Evolutionary conservation across 176 grass and related monocot species (phyloP), one percentile per base, ranked within the genome.

Genomic region (Ensete glaucum): DNA sequence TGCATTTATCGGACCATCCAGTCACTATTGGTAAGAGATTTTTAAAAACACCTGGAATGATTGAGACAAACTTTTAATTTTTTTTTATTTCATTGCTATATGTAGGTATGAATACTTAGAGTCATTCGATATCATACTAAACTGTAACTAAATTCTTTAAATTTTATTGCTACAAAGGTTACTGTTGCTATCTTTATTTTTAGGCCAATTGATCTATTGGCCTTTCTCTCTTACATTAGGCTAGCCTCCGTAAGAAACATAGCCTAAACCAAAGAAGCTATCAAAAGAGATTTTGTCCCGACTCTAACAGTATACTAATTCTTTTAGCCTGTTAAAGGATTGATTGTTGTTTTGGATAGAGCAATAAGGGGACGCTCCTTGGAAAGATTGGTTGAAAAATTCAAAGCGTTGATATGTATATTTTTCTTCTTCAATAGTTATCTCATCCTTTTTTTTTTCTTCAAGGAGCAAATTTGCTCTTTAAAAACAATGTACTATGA

Each of bases 61-160:
- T 24, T 24, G 1, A 1, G 24, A 24, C 24, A 24, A 24, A 24
- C 24, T 24, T 24, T 1, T 24, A 1, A 24, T 24, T 24, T 24
- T 24, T 15, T 0, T 72, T 72, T 9, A 1, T 26, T 53, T 72
- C 54, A 10, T 24, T 23, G 50, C 19, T 53, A 26, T 71, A 49
- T 74, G 62, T 52, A 98, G 94, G 94, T 98, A 98, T 7, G 94
- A 93, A 53, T 98, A 93, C 76, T 81, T 98, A 78, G 90, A 98
- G 75, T 87, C 48, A 88, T 98, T 69, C 83, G 90, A 62, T 51
- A 65, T 52, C 76, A 85, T 76, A 19, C 82, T 58, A 63, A 51
- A 26, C 84, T 91, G 54, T 84, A 73, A 50, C 88, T 90, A 49
- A 85, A 85, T 3, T 85, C 90, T 0, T 72, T 85, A 53, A 98